These are phyloP conservation scores for Diaporthe ilicicola DNA, from an alignment of 2,329 filamentous ascomycete species.

Conservation along the genomic window DNA sequence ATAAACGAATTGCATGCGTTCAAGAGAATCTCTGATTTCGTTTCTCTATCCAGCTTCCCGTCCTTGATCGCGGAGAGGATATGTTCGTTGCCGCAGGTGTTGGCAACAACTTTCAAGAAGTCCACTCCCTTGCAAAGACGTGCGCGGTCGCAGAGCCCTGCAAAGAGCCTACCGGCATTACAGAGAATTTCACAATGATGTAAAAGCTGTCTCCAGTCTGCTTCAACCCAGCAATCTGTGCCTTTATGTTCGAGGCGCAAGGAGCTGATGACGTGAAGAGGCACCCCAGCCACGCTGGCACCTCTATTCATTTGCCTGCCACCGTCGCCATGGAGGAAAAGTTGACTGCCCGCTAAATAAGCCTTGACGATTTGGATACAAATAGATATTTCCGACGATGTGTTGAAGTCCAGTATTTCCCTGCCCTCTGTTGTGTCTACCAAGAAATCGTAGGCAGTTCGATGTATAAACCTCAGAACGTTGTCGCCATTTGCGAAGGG, in stretches of 20 bases:
- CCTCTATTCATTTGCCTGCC: too few species aligned
- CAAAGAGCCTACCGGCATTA: not conserved
- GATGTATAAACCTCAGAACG: not conserved
- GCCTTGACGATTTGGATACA: not conserved
- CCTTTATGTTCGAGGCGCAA: too few species aligned
- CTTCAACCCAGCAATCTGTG: not conserved
- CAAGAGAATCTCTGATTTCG: not conserved
- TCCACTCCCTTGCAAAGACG: not conserved
- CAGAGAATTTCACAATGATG: not conserved
- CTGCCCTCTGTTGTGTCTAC: not conserved
- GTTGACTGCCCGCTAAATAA: not conserved
- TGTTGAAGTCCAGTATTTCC: not conserved
- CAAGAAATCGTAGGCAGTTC: constrained; percentile 33
- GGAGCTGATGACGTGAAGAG: too few species aligned
- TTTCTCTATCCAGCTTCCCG: not conserved
- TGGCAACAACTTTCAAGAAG: not conserved
- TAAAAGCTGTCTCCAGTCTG: not conserved
- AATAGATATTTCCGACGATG: not conserved
- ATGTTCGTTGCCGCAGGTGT: not conserved
- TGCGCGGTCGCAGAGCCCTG: not conserved
- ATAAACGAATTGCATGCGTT: not conserved
- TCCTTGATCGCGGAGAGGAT: not conserved
- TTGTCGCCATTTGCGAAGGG: not conserved
- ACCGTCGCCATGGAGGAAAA: not conserved
- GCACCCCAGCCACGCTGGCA: too few species aligned